These are phyloP conservation scores for Spirogloea muscicola DNA, from an alignment of 139 green algal genomes.

Conservation along the genomic window DNA sequence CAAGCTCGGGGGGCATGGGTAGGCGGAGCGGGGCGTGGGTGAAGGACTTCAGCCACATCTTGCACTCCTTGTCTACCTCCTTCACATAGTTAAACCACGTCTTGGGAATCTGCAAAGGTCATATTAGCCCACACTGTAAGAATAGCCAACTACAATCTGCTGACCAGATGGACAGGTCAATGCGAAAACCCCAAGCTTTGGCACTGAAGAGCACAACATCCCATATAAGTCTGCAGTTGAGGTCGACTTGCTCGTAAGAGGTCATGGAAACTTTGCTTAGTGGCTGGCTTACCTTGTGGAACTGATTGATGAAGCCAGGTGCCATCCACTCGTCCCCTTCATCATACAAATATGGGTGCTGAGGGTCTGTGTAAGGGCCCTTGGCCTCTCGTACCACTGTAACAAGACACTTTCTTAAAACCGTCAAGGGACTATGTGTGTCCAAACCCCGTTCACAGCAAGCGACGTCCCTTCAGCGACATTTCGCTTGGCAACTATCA, in stretches of 20 bases:
- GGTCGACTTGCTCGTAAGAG: too few relatives aligned
- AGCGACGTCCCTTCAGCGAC: too few relatives aligned
- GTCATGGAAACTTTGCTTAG: too few relatives aligned
- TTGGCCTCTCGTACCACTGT: constrained; percentile 34
- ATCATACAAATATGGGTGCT: constrained; percentile 42
- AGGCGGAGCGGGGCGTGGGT: constrained; percentile 30
- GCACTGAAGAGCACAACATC: too few relatives aligned
- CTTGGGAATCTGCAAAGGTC: constrained; percentile 14
- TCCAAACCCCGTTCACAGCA: too few relatives aligned
- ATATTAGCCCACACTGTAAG: neutral
- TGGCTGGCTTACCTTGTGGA: constrained; percentile 19
- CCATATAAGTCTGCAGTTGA: too few relatives aligned
- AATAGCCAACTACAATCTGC: too few relatives aligned
- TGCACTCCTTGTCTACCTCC: constrained; percentile 38
- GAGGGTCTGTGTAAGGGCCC: constrained; percentile 29
- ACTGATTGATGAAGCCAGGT: constrained; percentile 43
- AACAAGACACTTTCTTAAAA: too few relatives aligned
- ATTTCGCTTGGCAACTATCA: too few relatives aligned
- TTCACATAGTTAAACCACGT: constrained; percentile 25
- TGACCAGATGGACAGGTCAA: too few relatives aligned
- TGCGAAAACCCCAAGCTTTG: too few relatives aligned
- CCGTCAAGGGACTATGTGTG: too few relatives aligned
- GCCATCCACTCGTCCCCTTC: constrained; percentile 37
- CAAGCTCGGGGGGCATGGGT: constrained; percentile 29
- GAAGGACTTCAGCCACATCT: constrained; percentile 43